These are phyloP conservation scores for Carex myosuroides DNA, from an alignment of 176 grass and related monocot genomes.

Conservation along the genomic window DNA sequence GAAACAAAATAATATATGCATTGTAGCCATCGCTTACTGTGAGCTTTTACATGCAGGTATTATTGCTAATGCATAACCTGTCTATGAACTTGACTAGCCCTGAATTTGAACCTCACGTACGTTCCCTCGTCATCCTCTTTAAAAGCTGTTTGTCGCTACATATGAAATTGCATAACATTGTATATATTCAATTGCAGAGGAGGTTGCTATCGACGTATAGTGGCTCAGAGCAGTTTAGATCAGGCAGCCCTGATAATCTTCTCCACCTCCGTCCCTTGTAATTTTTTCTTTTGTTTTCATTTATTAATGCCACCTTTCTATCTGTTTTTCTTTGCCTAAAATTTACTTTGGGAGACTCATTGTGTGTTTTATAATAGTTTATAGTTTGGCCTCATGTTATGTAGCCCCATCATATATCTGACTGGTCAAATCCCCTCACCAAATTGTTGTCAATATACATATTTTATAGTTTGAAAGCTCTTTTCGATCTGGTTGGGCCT, in stretches of 20 bases:
- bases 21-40: not conserved
- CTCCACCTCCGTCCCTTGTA: slow-evolving; percentile 38
- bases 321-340: not conserved
- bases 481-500: not conserved
- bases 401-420: not conserved
- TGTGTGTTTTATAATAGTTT: not conserved
- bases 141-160: not conserved
- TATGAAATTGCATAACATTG: slow-evolving; percentile 7
- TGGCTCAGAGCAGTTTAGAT: slow-evolving; percentile 27
- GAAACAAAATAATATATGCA: not conserved
- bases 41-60: slow-evolving; percentile 43
- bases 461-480: not conserved
- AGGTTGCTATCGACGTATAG: slow-evolving; percentile 34
- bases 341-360: not conserved
- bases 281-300: not conserved
- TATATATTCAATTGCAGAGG: slow-evolving; percentile 36
- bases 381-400: not conserved
- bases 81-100: slow-evolving; percentile 68
- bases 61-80: slow-evolving; percentile 79
- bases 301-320: not conserved
- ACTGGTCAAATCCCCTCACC: not conserved
- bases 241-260: slow-evolving; percentile 16
- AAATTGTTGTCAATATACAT: not conserved
- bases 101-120: slow-evolving; percentile 80
- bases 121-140: not conserved